Evolutionary conservation across 169 alveolate genomes (phyloP).

Genomic region (Theileria parva): DNA sequence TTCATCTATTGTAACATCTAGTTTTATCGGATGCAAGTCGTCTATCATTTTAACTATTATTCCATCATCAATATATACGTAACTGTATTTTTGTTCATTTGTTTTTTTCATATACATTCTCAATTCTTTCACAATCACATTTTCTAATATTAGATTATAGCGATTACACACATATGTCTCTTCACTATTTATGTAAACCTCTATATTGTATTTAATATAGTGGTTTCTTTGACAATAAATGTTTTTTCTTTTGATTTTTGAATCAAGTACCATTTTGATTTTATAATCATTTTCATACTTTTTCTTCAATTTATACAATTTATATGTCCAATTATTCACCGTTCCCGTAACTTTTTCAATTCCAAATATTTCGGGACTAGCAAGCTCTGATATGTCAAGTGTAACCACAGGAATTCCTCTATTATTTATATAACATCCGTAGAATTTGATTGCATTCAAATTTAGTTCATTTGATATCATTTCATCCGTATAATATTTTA

Average conservation of each 20-base stretch:
- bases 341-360: slow-evolving; percentile 12
- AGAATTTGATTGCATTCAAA: background rate
- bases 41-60: background rate
- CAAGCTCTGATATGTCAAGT: background rate
- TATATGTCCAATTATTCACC: background rate
- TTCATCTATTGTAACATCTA: background rate
- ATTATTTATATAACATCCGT: background rate
- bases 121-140: background rate
- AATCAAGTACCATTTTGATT: background rate
- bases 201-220: background rate
- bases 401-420: background rate
- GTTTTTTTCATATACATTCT: background rate
- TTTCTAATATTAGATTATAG: background rate
- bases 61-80: no score
- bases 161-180: no score
- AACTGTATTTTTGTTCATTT: no score
- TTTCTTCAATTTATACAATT: background rate
- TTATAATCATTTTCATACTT: background rate
- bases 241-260: background rate
- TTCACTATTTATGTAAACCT: background rate
- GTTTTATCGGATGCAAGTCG: background rate
- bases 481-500: no score
- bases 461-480: no score
- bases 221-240: background rate
- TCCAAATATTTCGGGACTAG: slow-evolving; percentile 1